Percentiles rank a stretch among this genome's conserved stretches.
phyloP scores from a whole-genome alignment of 306 rosid species.

The Mucuna pruriens region DNA sequence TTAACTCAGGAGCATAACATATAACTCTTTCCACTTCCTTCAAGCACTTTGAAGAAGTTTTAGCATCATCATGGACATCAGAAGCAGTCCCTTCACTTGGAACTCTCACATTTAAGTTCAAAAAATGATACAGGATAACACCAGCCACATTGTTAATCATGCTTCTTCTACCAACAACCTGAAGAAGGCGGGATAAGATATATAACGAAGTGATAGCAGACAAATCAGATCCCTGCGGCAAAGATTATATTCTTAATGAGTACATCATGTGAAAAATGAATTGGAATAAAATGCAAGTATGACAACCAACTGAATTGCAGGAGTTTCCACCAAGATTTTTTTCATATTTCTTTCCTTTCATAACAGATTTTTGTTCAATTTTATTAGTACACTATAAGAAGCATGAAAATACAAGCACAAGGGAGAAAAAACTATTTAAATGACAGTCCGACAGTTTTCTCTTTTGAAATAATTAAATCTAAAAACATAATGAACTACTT shows the following conservation, averaged over 20 bases:
- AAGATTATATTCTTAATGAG: conserved; percentile 37
- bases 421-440: not conserved
- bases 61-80: conserved; percentile 34
- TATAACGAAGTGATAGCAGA: conserved; percentile 67
- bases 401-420: not conserved
- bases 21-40: conserved; percentile 48
- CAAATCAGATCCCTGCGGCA: conserved; percentile 61
- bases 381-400: conserved; percentile 17
- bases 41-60: conserved; percentile 46
- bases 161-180: conserved; percentile 74
- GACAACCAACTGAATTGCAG: conserved; percentile 19
- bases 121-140: conserved; percentile 53
- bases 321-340: conserved; percentile 16
- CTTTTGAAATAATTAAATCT: not conserved
- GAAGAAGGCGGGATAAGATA: conserved; percentile 70
- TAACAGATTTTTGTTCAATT: not conserved
- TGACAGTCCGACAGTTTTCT: conserved; percentile 5
- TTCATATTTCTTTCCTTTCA: conserved; percentile 32
- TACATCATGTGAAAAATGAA: conserved; percentile 20
- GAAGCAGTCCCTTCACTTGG: conserved; percentile 42
- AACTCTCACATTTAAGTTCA: conserved; percentile 44
- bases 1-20: conserved; percentile 43
- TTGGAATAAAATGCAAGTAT: conserved; percentile 12
- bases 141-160: conserved; percentile 62
- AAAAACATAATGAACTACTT: not conserved